Conservation (phyloP, 176 grass and related monocot species). For the Rhynchospora breviuscula region DNA sequence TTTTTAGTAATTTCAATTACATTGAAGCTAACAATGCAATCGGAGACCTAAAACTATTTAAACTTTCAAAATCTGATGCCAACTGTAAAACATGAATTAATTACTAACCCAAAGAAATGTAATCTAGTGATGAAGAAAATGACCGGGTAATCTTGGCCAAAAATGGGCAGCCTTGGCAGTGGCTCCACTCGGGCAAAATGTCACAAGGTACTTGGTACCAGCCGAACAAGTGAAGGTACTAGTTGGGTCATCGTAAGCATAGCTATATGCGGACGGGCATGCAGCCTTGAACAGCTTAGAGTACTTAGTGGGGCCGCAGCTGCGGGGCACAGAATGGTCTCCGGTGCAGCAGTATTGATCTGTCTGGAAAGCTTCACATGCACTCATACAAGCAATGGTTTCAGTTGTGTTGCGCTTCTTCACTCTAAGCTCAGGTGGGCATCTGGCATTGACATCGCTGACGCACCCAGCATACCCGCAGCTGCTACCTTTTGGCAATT, state of each 20-base stretch:
- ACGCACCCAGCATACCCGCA: conserved; percentile 80
- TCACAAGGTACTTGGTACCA: conserved; percentile 54
- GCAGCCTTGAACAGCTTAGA: conserved; percentile 75
- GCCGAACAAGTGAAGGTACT: conserved; percentile 80
- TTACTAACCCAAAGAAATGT: neutral
- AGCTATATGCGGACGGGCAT: conserved; percentile 77
- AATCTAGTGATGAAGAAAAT: conserved; percentile 15
- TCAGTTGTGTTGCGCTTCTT: neutral
- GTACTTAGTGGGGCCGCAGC: conserved; percentile 57
- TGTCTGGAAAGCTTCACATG: conserved; percentile 69
- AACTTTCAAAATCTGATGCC: neutral
- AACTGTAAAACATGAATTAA: neutral
- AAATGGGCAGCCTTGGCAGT: conserved; percentile 24
- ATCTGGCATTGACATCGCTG: conserved; percentile 63
- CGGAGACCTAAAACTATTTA: neutral
- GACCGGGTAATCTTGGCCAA: neutral
- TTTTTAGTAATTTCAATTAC: neutral
- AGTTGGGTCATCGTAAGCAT: conserved; percentile 88
- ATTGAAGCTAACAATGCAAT: conserved; percentile 12
- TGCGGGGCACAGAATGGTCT: conserved; percentile 37
- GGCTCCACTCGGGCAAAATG: conserved; percentile 63
- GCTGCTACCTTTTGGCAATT: conserved; percentile 24
- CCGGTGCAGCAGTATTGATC: conserved; percentile 80
- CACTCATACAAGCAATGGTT: conserved; percentile 63
- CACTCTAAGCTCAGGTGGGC: conserved; percentile 56